Evolutionary conservation across 768 basidiomycete genomes (phyloP), one percentile per base, ranked within the genome.

Genomic region (Pluteus cervinus): DNA sequence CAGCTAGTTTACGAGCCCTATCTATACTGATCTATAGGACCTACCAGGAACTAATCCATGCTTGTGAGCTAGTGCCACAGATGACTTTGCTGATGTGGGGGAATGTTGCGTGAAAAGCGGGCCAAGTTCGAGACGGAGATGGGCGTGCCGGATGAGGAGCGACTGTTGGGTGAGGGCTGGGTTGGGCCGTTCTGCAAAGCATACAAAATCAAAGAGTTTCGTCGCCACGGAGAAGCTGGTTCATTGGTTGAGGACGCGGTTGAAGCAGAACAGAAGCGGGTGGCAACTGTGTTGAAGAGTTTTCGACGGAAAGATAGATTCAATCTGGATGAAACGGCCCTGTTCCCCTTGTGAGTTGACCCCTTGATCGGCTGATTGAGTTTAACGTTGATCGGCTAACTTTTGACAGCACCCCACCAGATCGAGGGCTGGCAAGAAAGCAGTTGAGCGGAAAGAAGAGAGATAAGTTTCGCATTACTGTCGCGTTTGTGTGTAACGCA

Each of bases 401-500:
- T 17, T 38, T 16, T 26, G 30, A 18, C 18, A 39, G 46, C 33
- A 49, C 48, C 21, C 56, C 53, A 3, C 57, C 58, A 26, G 52
- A 58, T 46, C 40, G 54, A 33, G 58, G 60, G n/a, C 49, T 63
- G 14, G 43, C 57, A 10, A 50, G 44, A 12, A 38, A 51, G 23
- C 52, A 52, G 36, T 57, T 62, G 60, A 51, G 45, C 40, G 58
- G 60, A 5, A 58, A 61, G 39, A 65, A 63, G 37, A 42, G 39
- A 21, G 41, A 50, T 6, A 61, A 61, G 33, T 53, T 55, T 37
- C 41, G 49, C 10, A 54, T 62, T 18, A 57, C 57, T 4, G 17
- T 57, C 16, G 33, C 32, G 11, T 43, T 61, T 40, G 47, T 42
- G 24, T 52, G 51, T 30, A 63, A 61, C 47, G 53, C 55, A 1